Base-by-base conservation (phyloP, 1,284 basidiomycete species). In the Pseudozyma hubeiensis region DNA sequence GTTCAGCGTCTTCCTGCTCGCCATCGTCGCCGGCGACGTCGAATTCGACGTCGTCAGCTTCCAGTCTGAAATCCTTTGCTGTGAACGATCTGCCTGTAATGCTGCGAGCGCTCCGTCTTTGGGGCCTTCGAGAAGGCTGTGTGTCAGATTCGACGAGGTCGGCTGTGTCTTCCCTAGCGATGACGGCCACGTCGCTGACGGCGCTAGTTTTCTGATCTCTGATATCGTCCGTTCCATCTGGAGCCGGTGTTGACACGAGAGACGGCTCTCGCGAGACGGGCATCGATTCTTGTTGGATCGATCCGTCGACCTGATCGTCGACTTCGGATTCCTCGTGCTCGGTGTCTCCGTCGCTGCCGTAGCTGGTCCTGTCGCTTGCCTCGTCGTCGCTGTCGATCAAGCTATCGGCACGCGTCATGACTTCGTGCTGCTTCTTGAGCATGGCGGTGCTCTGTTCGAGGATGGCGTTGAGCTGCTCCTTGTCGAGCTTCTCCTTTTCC, bases 381-480 rank as follows among this genome's bases (percentile, higher is more conserved):
- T 54, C 59, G n/a, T 60, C 67, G 8, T 58, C 55, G 43, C 59
- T 64, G 31, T 69, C 75, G 43, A 47, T 39, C 5, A 50, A 29
- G 33, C 51, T 52, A 5, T 73, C 75, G 11, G 78, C 67, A 10
- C 81, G 79, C 3, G 76, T 81, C 52, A 56, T 74, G 16, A 82
- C 82, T 11, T 75, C 58, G 34, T 68, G 84, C 57, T 79, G 94
- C 7, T 92, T 91, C 80, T 92, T 91, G 62, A 97, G 87, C 76
- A 97, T 90, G 54, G 91, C 90, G 0, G 92, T 92, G 44, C 93
- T 96, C 80, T 96, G 91, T 84, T 94, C 90, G 40, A 98, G 87
- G 75, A 98, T 93, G 4, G 91, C 92, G 83, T 94, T 92, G 30
- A 98, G 88, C 85, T 97, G 94, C 75, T 91, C 90, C 67, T 92